Evolutionary conservation across 805 yeast genomes (phyloP), one percentile per base, ranked within the genome.

Genomic region (Kodamaea laetipori): DNA sequence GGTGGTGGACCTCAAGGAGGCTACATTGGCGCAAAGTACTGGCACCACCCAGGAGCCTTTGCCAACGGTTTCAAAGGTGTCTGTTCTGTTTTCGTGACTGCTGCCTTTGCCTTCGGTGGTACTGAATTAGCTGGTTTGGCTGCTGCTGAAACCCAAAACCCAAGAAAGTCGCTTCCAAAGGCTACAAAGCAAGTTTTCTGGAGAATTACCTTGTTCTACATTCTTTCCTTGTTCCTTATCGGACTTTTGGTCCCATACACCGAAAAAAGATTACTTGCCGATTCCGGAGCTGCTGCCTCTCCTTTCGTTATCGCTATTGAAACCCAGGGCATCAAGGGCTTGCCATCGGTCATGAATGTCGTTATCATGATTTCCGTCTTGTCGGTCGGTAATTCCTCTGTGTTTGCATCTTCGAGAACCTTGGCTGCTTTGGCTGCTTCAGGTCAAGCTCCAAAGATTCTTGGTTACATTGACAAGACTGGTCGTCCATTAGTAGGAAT

Each of bases 181-280:
- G 90, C 92, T 28, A 78, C 84, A 43, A 86, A 85, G 62, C 90
- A 86, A 66, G 87, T 84, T 3, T 84, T 86, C 64, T 85, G 92
- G 90, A 75, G 92, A 64, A 81, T 86, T 44, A 66, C 81, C 8
- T 61, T 84, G 52, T 86, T 86, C 58, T 87, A 86, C 66, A 70
- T 86, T 60, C 48, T 75, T 66, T 57, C 80, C 66, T 43, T 69
- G 74, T 50, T 77, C 71, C 52, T 71, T 42, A 63, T 71, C 25
- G 84, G 89, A 28, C 77, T 85, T 53, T 69, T 86, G 45, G 92
- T 86, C 6, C 90, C 94, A 10, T 83, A 73, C 56, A 69, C 68
- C 47, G 75, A 79, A 45, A 53, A 59, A 1, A 62, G 77, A 47
- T 68, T 83, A 39, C 55, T 77, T 23, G 80, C 75, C 21, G 49